Base-by-base conservation (phyloP, 169 alveolate genomes). In the Prorocentrum cordatum region DNA sequence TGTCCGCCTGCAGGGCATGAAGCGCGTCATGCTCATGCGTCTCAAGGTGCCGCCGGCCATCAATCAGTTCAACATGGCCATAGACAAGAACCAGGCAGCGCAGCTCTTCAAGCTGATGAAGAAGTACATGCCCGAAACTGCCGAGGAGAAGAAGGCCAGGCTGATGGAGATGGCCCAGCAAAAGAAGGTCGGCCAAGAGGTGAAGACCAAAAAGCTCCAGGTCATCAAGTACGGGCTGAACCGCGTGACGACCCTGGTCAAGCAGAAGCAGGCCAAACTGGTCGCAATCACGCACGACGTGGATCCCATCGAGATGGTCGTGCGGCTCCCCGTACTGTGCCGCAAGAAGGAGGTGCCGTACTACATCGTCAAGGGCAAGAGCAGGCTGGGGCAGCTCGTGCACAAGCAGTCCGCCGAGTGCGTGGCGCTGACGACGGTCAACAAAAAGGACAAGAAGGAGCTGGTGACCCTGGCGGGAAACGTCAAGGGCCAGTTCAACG, bases 231-330 rank as follows among this genome's bases (percentile, higher is more conserved):
- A n/a, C n/a, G n/a, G n/a, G n/a, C n/a, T n/a, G n/a, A n/a, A n/a
- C n/a, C n/a, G n/a, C n/a, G n/a, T n/a, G n/a, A n/a, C n/a, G n/a
- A n/a, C n/a, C n/a, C n/a, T n/a, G n/a, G n/a, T n/a, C n/a, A n/a
- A n/a, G n/a, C n/a, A n/a, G n/a, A n/a, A n/a, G n/a, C n/a, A n/a
- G n/a, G n/a, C n/a, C n/a, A n/a, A n/a, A n/a, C n/a, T n/a, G n/a
- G 99, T 98, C 31, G 98, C 97, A 35, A 98, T 98, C 93, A 99
- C 99, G 58, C 98, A 97, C 92, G 99, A 98, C 86, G 99, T 98
- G 66, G 99, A 96, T 73, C 99, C 99, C 67, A 95, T 98, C 77
- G 99, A 98, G 93, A 93, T 97, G 36, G 97, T 98, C 67, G 95
- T 97, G 83, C 97, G 98, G 96, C 95, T 98, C 50, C 99, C 99